Conservation (phyloP, 805 yeast species). For the Teunomyces kruisii region DNA sequence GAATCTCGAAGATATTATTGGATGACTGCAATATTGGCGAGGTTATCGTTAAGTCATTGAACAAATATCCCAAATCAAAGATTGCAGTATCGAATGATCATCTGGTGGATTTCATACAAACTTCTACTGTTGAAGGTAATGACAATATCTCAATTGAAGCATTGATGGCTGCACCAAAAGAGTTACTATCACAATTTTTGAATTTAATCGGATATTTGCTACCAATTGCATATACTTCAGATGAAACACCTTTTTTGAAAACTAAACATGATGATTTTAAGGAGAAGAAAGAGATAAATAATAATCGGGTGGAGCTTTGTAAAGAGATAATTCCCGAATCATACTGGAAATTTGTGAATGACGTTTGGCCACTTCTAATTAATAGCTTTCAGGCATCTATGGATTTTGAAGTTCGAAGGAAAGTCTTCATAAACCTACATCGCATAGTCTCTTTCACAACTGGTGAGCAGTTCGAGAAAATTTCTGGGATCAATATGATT, state of each 20-base stretch:
- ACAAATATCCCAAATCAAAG: slow-evolving; percentile 45
- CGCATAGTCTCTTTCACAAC: slow-evolving; percentile 47
- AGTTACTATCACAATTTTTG: slow-evolving; percentile 54
- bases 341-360: slow-evolving; percentile 40
- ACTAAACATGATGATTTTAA: slow-evolving; percentile 18
- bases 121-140: slow-evolving; percentile 1
- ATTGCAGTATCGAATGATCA: not conserved
- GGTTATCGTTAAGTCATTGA: slow-evolving; percentile 48
- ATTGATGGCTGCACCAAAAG: slow-evolving; percentile 71
- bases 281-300: slow-evolving; percentile 28
- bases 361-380: slow-evolving; percentile 53
- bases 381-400: slow-evolving; percentile 72
- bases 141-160: slow-evolving; percentile 57
- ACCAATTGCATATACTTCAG: slow-evolving; percentile 45
- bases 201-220: slow-evolving; percentile 56
- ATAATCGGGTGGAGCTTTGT: slow-evolving; percentile 30
- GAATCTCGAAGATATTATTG: slow-evolving; percentile 44
- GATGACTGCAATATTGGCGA: slow-evolving; percentile 49
- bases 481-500: slow-evolving; percentile 35
- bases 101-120: not conserved
- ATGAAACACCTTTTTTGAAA: slow-evolving; percentile 30
- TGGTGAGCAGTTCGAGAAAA: slow-evolving; percentile 25
- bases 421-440: slow-evolving; percentile 52
- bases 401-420: slow-evolving; percentile 61
- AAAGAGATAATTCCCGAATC: slow-evolving; percentile 19